Evolutionary conservation across 2,329 filamentous ascomycete genomes (phyloP).

Genomic region (Paecilomyces fulvus): DNA sequence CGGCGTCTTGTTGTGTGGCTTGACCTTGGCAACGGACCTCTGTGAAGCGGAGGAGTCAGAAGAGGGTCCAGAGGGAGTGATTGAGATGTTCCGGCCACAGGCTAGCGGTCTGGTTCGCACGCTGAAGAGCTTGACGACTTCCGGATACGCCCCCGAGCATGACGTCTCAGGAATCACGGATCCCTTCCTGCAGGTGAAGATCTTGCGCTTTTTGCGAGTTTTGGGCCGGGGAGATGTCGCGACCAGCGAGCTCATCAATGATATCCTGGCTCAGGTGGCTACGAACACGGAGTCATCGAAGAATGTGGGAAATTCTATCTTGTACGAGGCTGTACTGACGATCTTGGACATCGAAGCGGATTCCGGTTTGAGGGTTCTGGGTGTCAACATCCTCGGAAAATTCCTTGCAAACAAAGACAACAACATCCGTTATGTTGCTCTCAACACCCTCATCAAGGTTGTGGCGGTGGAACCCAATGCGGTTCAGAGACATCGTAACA

Average conservation of each 20-base stretch:
- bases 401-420: slow-evolving; percentile 98
- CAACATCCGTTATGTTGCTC: slow-evolving; percentile 95
- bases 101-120: slow-evolving; percentile 82
- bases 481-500: slow-evolving; percentile 93
- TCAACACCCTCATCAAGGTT: slow-evolving; percentile 96
- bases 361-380: slow-evolving; percentile 83
- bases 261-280: slow-evolving; percentile 93
- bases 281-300: slow-evolving; percentile 98
- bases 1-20: slow-evolving; percentile 82
- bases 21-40: slow-evolving; percentile 83
- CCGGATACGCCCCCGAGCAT: slow-evolving; percentile 94
- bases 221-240: slow-evolving; percentile 77
- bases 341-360: slow-evolving; percentile 98
- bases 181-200: slow-evolving; percentile 95
- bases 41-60: slow-evolving; percentile 94
- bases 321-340: slow-evolving; percentile 94
- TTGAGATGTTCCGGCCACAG: slow-evolving; percentile 83
- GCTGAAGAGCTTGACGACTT: slow-evolving; percentile 84
- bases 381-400: slow-evolving; percentile 96
- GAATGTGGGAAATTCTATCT: slow-evolving; percentile 95
- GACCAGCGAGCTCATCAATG: slow-evolving; percentile 95
- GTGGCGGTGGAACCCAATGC: slow-evolving; percentile 97
- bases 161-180: slow-evolving; percentile 98
- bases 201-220: slow-evolving; percentile 75
- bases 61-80: slow-evolving; percentile 77